A percentile compares a stretch with the other conserved stretches of the same genome.
Conservation (phyloP, 345 rosid genomes). For the Trapa bicornis region DNA sequence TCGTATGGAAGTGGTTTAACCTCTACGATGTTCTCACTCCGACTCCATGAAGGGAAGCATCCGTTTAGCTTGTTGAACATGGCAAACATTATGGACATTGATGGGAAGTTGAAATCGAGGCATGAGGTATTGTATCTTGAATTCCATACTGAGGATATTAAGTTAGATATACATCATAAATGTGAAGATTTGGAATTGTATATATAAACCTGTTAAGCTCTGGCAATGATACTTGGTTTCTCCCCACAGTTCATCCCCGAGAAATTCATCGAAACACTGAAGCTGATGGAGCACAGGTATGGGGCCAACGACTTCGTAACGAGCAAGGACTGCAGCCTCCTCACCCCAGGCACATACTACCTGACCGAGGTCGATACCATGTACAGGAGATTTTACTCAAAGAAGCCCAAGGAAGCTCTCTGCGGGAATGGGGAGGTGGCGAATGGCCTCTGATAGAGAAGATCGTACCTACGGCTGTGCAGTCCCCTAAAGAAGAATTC, state of each 20-base stretch:
- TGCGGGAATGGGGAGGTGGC: conserved; percentile 37
- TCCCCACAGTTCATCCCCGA: conserved; percentile 55
- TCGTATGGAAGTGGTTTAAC: conserved; percentile 95
- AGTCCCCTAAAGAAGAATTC: background rate
- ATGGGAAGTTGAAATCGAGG: conserved; percentile 65
- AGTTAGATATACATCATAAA: background rate
- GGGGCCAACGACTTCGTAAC: conserved; percentile 95
- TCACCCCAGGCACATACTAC: conserved; percentile 84
- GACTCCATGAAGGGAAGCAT: conserved; percentile 41
- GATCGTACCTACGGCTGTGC: background rate
- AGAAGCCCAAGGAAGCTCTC: conserved; percentile 28
- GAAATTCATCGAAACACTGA: conserved; percentile 74
- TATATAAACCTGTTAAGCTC: background rate
- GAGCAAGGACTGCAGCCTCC: conserved; percentile 68
- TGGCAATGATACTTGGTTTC: background rate
- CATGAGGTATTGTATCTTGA: conserved; percentile 51
- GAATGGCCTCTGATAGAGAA: conserved; percentile 49
- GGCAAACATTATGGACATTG: conserved; percentile 59
- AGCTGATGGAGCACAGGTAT: conserved; percentile 93
- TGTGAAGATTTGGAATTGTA: background rate
- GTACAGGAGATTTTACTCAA: conserved; percentile 87
- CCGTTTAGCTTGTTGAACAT: conserved; percentile 81
- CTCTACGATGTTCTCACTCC: conserved; percentile 82
- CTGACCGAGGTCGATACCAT: conserved; percentile 83
- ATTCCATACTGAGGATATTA: background rate